Percentiles rank a stretch among this genome's conserved stretches.
phyloP scores from a whole-genome alignment of 768 basidiomycete species.

The Dendrothele bispora region DNA sequence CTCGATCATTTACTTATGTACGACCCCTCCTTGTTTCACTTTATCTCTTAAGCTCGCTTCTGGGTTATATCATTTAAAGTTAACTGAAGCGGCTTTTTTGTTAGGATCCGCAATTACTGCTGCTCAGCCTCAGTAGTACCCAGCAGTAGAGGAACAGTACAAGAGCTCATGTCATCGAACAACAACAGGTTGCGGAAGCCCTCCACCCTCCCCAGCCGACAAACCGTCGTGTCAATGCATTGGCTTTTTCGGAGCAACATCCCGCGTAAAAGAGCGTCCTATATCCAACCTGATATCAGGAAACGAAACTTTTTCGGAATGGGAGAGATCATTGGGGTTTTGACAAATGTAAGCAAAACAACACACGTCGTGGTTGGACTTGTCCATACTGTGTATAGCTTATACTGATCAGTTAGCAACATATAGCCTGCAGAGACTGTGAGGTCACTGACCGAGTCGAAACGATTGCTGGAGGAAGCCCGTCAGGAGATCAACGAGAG shows the following conservation, averaged over 20 bases:
- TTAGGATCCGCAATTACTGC: too few species aligned
- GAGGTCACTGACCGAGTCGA: constrained; percentile 78
- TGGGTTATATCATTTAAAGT: too few species aligned
- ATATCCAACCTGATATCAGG: constrained; percentile 57
- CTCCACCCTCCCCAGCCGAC: constrained; percentile 16
- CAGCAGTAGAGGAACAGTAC: too few species aligned
- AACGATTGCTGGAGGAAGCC: constrained; percentile 73
- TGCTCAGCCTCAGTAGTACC: too few species aligned
- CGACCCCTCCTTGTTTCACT: constrained; percentile 11
- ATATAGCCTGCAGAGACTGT: constrained; percentile 77
- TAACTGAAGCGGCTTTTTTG: too few species aligned
- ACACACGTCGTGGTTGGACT: background rate
- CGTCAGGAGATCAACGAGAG: constrained; percentile 72
- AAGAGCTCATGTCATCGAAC: constrained; percentile 9
- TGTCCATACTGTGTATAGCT: constrained; percentile 4
- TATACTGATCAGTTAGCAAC: background rate
- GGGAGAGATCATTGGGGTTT: constrained; percentile 73
- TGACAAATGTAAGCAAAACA: constrained; percentile 60
- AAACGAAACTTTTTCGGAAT: constrained; percentile 79
- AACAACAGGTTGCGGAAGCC: constrained; percentile 22
- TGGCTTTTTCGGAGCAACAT: constrained; percentile 80
- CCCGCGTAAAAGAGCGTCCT: constrained; percentile 61
- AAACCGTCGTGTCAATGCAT: constrained; percentile 45
- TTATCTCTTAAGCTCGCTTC: constrained; percentile 1
- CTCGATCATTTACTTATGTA: background rate